A percentile compares a stretch with the other conserved stretches of the same genome.
Evolutionary conservation across 345 rosid species (phyloP).

Genomic region (Ceriops decandra): DNA sequence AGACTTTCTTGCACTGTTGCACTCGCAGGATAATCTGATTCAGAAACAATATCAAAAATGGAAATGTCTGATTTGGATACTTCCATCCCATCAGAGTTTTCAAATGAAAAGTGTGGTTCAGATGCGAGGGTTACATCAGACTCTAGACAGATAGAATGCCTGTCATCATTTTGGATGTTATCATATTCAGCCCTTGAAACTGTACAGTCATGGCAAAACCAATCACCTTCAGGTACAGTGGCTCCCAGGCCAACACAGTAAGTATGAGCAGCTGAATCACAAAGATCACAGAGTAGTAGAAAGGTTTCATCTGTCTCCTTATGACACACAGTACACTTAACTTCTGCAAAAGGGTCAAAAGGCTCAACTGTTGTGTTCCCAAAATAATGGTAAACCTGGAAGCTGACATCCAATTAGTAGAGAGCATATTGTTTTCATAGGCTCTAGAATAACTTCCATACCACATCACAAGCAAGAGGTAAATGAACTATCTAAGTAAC

Average conservation of each 20-base stretch:
- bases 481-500: neutral
- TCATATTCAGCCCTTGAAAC: slow-evolving; percentile 41
- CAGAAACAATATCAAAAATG: slow-evolving; percentile 31
- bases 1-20: neutral
- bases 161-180: slow-evolving; percentile 23
- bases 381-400: slow-evolving; percentile 36
- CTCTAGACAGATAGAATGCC: neutral
- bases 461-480: too few species aligned
- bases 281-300: slow-evolving; percentile 58
- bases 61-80: slow-evolving; percentile 20
- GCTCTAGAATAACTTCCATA: too few species aligned
- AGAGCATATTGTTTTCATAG: neutral
- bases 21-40: neutral
- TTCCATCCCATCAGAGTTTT: slow-evolving; percentile 4
- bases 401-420: slow-evolving; percentile 8
- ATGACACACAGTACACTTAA: slow-evolving; percentile 39
- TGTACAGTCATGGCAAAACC: slow-evolving; percentile 59
- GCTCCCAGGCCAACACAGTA: slow-evolving; percentile 51
- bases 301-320: slow-evolving; percentile 34
- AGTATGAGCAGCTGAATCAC: slow-evolving; percentile 53
- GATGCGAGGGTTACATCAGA: neutral
- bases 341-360: slow-evolving; percentile 41
- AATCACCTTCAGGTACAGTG: slow-evolving; percentile 64
- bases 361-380: slow-evolving; percentile 30
- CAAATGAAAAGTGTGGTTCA: slow-evolving; percentile 6